Percentiles rank a stretch among this genome's conserved stretches.
Conservation (phyloP, 352 stramenopile genomes). For the Phytophthora europaea region DNA sequence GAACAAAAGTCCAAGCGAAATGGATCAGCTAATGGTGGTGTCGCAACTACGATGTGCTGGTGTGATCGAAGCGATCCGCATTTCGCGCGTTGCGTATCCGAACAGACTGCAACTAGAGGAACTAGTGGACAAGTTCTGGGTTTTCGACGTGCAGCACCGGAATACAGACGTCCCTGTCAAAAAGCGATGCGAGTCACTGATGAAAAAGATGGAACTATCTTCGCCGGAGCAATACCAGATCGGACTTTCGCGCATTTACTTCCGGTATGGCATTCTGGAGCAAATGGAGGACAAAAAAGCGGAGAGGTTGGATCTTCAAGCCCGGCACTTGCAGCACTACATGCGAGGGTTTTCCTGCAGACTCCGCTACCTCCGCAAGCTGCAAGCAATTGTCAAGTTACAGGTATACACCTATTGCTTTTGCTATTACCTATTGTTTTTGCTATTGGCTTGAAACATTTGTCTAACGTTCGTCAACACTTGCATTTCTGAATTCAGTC, state of each 20-base stretch:
- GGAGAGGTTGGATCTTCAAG: constrained; percentile 64
- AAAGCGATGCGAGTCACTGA: constrained; percentile 61
- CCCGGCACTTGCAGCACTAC: constrained; percentile 72
- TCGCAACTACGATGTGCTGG: constrained; percentile 98
- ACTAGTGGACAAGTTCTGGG: constrained; percentile 83
- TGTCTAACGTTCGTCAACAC: constrained; percentile 13
- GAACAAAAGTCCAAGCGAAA: constrained; percentile 87
- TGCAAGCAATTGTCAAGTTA: constrained; percentile 80
- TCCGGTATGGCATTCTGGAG: constrained; percentile 83
- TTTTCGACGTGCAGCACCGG: constrained; percentile 59
- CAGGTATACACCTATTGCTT: constrained; percentile 46
- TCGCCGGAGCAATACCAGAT: constrained; percentile 84
- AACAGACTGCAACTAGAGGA: constrained; percentile 94
- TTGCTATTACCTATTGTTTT: not conserved
- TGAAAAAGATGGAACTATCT: constrained; percentile 70
- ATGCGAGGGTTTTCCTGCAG: constrained; percentile 77
- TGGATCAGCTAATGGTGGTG: constrained; percentile 94
- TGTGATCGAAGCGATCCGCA: constrained; percentile 99
- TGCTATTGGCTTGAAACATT: constrained; percentile 5
- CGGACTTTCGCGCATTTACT: constrained; percentile 83
- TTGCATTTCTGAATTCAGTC: constrained; percentile 53
- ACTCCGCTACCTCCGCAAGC: constrained; percentile 70
- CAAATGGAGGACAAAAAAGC: constrained; percentile 81
- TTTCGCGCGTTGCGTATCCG: constrained; percentile 97
- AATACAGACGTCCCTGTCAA: constrained; percentile 54